phyloP scores from a whole-genome alignment of 2,329 filamentous ascomycete genomes.

The Beauveria caledonica region DNA sequence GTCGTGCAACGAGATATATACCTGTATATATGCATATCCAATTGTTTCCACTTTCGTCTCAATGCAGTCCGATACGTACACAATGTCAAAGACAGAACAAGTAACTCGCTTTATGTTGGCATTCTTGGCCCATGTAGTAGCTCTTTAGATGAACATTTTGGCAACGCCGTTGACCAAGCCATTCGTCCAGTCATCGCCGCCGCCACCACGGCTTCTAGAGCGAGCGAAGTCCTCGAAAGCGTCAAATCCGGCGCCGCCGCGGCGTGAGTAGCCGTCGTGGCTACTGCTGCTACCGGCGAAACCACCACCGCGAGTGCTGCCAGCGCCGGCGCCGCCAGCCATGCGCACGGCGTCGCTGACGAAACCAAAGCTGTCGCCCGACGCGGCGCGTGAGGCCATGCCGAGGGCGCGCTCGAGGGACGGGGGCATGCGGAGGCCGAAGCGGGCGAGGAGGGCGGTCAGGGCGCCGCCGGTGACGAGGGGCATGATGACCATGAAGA shows the following conservation, averaged over 20 bases:
- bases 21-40: not conserved
- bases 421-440: constrained; percentile 70
- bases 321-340: constrained; percentile 31
- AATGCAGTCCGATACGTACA: not conserved
- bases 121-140: not conserved
- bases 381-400: constrained; percentile 40
- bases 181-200: constrained; percentile 20
- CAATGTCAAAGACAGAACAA: not conserved
- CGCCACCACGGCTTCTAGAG: constrained; percentile 18
- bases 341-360: constrained; percentile 49
- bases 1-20: not conserved
- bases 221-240: constrained; percentile 22
- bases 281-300: constrained; percentile 18
- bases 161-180: constrained; percentile 28
- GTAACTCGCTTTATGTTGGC: not conserved
- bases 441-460: constrained; percentile 65
- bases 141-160: constrained; percentile 33
- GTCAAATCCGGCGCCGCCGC: constrained; percentile 13
- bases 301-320: constrained; percentile 11
- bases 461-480: constrained; percentile 77
- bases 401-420: constrained; percentile 52
- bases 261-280: not conserved
- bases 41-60: not conserved
- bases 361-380: constrained; percentile 40
- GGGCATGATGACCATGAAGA: constrained; percentile 80